These are phyloP conservation scores for Wickerhamomyces xylosicus DNA, from an alignment of 805 yeast species.

Conservation along the genomic window DNA sequence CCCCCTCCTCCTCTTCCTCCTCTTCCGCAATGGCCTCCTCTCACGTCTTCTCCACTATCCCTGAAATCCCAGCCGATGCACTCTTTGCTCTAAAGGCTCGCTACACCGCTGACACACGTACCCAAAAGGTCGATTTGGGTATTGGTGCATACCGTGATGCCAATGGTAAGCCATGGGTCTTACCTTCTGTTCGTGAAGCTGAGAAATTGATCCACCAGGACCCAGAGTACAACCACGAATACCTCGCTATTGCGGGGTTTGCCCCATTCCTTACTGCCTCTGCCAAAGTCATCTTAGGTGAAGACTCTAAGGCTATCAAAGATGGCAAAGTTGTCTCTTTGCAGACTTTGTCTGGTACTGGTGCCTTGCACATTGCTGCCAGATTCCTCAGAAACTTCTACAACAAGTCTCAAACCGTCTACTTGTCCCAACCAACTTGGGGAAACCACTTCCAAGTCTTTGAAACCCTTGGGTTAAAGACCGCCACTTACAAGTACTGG, in stretches of 20 bases:
- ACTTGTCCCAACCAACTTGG: constrained; percentile 92
- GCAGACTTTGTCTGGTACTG: constrained; percentile 81
- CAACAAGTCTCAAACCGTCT: constrained; percentile 36
- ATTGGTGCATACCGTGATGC: constrained; percentile 74
- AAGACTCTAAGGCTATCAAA: constrained; percentile 38
- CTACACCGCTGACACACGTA: constrained; percentile 43
- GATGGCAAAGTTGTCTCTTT: constrained; percentile 46
- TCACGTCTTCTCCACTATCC: constrained; percentile 37
- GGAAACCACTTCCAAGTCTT: constrained; percentile 89
- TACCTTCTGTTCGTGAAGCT: constrained; percentile 60
- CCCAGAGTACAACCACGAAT: constrained; percentile 72
- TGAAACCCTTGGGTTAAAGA: constrained; percentile 53
- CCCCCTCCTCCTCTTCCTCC: no score
- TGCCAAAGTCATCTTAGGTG: constrained; percentile 63
- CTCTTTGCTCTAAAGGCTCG: constrained; percentile 74
- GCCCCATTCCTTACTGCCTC: constrained; percentile 60
- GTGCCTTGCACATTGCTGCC: constrained; percentile 88
- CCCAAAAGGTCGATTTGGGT: constrained; percentile 73
- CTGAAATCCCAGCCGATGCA: constrained; percentile 75
- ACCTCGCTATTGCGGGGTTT: constrained; percentile 73
- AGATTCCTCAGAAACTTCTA: constrained; percentile 26
- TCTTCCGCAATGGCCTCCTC: not conserved
- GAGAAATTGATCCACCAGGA: constrained; percentile 52
- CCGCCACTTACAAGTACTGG: constrained; percentile 80
- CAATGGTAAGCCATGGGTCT: constrained; percentile 59